phyloP scores from a whole-genome alignment of 73 alveolate species.

The Paraurostyla sp. region DNA sequence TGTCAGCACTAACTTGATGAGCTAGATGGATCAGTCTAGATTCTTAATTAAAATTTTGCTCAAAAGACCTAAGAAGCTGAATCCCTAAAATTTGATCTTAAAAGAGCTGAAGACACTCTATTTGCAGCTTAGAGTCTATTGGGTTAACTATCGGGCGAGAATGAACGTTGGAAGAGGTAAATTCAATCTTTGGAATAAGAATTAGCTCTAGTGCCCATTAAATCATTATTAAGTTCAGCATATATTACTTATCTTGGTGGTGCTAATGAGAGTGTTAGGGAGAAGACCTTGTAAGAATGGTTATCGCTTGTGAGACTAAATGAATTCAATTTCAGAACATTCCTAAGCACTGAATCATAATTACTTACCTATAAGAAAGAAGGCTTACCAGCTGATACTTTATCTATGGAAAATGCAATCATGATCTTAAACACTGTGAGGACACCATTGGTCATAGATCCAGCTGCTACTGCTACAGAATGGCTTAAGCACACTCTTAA shows the following conservation, averaged over 20 bases:
- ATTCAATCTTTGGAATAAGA: constrained; percentile 79
- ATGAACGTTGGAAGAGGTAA: constrained; percentile 98
- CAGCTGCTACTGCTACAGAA: constrained; percentile 98
- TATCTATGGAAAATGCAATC: constrained; percentile 99
- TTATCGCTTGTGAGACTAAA: constrained; percentile 76
- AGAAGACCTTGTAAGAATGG: constrained; percentile 89
- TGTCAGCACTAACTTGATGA: constrained; percentile 89
- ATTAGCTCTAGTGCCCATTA: constrained; percentile 88
- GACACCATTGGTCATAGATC: constrained; percentile 98
- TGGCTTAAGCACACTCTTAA: constrained; percentile 95
- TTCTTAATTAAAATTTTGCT: constrained; percentile 91
- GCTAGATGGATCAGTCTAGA: constrained; percentile 89
- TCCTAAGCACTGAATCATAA: constrained; percentile 97
- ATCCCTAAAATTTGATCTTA: constrained; percentile 81
- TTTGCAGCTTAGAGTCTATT: constrained; percentile 94
- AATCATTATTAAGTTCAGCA: constrained; percentile 94
- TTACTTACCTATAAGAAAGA: constrained; percentile 97
- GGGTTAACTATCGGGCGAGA: constrained; percentile 98
- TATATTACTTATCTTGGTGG: constrained; percentile 97
- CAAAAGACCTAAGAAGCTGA: constrained; percentile 97
- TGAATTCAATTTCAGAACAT: constrained; percentile 83
- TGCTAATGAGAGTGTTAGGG: constrained; percentile 97
- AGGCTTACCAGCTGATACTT: constrained; percentile 99
- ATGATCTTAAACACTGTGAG: constrained; percentile 94
- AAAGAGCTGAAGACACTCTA: constrained; percentile 92